Percentiles rank a stretch among this genome's conserved stretches.
These are phyloP conservation scores for Imleria badia DNA, from an alignment of 768 basidiomycete genomes.

Conservation along the genomic window DNA sequence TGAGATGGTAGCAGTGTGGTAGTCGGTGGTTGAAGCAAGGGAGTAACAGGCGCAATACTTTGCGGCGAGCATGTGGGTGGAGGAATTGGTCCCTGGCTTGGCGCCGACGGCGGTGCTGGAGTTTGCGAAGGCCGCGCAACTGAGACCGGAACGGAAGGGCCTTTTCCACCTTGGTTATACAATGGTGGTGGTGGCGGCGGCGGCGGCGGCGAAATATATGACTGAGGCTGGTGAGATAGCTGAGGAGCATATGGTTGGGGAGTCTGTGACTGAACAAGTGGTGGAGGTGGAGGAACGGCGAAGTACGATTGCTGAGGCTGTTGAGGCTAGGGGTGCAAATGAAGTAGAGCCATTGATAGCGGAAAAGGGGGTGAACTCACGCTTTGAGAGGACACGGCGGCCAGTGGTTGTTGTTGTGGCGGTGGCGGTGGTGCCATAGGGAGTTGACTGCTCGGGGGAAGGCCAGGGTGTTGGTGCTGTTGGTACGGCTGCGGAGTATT, in stretches of 20 bases:
- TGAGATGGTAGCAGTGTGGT: constrained; percentile 23
- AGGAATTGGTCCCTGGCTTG: constrained; percentile 7
- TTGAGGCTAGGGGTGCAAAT: background rate
- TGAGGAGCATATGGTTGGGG: constrained; percentile 14
- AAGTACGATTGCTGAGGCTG: constrained; percentile 15
- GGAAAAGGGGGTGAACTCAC: constrained; percentile 5
- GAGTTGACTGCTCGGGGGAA: constrained; percentile 9
- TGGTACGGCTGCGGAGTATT: constrained; percentile 18
- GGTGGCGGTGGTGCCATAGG: background rate
- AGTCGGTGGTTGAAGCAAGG: constrained; percentile 8
- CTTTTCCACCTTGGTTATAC: constrained; percentile 1
- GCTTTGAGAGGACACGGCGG: constrained; percentile 8
- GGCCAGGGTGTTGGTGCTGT: constrained; percentile 8
- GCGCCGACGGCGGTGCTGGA: background rate
- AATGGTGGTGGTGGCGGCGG: constrained; percentile 12
- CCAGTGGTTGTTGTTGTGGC: background rate
- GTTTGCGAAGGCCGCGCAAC: constrained; percentile 10
- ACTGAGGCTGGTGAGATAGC: constrained; percentile 20
- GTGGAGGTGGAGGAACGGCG: constrained; percentile 21
- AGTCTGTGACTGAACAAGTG: constrained; percentile 11
- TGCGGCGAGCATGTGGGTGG: constrained; percentile 7
- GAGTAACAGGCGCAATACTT: constrained; percentile 7
- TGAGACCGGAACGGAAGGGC: background rate
- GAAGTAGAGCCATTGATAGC: background rate
- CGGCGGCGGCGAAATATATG: constrained; percentile 20